Evolutionary conservation across 202 grass and related monocot species (phyloP).

Genomic region (Panicum virgatum): DNA sequence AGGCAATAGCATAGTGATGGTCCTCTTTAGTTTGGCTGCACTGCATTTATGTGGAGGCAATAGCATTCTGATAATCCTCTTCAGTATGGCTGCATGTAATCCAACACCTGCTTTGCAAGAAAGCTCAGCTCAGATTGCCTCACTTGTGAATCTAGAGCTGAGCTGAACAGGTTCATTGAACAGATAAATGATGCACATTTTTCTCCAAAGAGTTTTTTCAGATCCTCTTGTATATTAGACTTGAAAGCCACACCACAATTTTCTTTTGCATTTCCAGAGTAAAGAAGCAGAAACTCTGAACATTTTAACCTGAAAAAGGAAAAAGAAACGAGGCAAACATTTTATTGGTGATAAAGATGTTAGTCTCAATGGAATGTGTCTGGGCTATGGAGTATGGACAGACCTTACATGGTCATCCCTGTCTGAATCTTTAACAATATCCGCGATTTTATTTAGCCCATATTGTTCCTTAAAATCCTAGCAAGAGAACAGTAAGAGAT

Average conservation of each 20-base stretch:
- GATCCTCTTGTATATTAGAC: constrained; percentile 38
- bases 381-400: not conserved
- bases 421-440: constrained; percentile 34
- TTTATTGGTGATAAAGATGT: not conserved
- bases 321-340: not conserved
- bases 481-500: not conserved
- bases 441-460: constrained; percentile 49
- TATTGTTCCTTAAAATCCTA: constrained; percentile 62
- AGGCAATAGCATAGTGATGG: not conserved
- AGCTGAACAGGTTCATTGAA: constrained; percentile 39
- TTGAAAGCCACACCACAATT: constrained; percentile 7
- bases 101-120: constrained; percentile 46
- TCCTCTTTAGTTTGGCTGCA: not conserved
- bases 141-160: constrained; percentile 31
- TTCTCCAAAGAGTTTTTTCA: constrained; percentile 43
- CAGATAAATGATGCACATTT: constrained; percentile 47
- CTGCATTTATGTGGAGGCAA: not conserved
- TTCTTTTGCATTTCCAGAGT: constrained; percentile 41
- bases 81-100: constrained; percentile 30
- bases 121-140: constrained; percentile 46
- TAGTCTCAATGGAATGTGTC: not conserved
- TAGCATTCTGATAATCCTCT: not conserved
- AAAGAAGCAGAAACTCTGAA: constrained; percentile 60
- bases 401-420: constrained; percentile 50
- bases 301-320: constrained; percentile 51